Evolutionary conservation across 257 asterid species (phyloP), one percentile per base, ranked within the genome.

Genomic region (Cinchona pubescens): DNA sequence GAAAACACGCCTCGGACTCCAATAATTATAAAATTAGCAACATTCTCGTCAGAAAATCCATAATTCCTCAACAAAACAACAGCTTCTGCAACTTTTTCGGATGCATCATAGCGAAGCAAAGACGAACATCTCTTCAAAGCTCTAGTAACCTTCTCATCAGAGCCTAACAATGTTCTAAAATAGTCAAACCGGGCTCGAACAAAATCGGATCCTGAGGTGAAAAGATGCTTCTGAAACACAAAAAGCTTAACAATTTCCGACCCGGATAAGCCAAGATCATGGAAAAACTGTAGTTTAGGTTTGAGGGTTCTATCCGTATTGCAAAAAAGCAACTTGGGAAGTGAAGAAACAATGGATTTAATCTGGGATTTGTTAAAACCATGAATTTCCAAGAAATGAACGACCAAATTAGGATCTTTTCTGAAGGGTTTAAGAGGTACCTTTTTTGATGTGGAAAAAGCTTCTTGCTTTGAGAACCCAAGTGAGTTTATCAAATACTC

Each of bases 401-500:
- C 18, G 11, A 80, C 83, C 48, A 34, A 63, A 55, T 71, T 3
- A 1, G 78, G 74, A 27, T 75, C n/a, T 0, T 30, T 71, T 15
- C 15, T 56, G 5, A n/a, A 6, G 23, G 60, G 1, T 51, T 55
- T 79, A 32, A 27, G 71, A 7, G n/a, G 9, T 69, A 79, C 67
- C 79, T 75, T 79, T 10, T 46, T 27, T 0, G 67, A 68, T 1
- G 76, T n/a, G 16, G 67, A 2, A 10, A 59, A 19, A 5, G 79
- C 76, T 46, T 68, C 83, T 49, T 79, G 25, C 5, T 23, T 23
- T 51, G 79, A 79, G 37, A 79, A 75, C 14, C 79, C 83, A 0
- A 80, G 70, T 10, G 80, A 75, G 40, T 80, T 61, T 23, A 71
- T 69, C 0, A 75, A 71, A 13, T 69, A 75, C 0, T 71, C 58